phyloP scores from a whole-genome alignment of 331 rosid genomes.

The Dryas integrifolia region DNA sequence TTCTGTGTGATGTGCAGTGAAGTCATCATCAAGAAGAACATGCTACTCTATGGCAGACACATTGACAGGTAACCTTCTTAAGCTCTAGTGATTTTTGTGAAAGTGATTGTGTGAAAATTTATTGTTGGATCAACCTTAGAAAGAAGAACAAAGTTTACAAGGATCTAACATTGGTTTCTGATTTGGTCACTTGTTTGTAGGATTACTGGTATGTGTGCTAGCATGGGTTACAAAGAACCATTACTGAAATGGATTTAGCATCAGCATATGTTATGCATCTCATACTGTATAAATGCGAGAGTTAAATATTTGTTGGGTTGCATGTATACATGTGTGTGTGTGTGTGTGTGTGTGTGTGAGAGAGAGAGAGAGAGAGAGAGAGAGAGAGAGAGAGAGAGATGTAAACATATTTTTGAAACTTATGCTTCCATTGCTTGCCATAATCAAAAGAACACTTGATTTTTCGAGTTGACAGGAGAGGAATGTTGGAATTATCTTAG shows the following conservation, averaged over 20 bases:
- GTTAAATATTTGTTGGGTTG: neutral
- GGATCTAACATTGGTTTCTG: neutral
- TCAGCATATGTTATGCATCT: neutral
- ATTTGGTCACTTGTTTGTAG: constrained; percentile 31
- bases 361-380: neutral
- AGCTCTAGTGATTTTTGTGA: neutral
- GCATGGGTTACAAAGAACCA: constrained; percentile 32
- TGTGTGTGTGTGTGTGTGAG: too few relatives aligned
- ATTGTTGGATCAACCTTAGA: neutral
- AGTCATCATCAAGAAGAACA: constrained; percentile 27
- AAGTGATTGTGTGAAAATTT: neutral
- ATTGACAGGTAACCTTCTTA: constrained; percentile 20
- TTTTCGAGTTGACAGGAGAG: neutral
- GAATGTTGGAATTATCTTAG: neutral
- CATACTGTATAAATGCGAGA: constrained; percentile 29
- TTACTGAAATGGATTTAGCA: constrained; percentile 14
- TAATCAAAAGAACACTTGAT: neutral
- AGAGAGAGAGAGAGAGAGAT: neutral
- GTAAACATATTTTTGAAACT: neutral
- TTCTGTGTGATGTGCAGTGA: constrained; percentile 26
- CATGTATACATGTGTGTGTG: neutral
- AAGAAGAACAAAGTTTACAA: neutral
- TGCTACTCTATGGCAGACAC: constrained; percentile 11
- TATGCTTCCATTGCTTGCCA: neutral
- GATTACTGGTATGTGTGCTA: constrained; percentile 34